Evolutionary conservation across 164 flowering plant genomes (phyloP), one percentile per base, ranked within the genome.

Genomic region (Platanus orientalis): DNA sequence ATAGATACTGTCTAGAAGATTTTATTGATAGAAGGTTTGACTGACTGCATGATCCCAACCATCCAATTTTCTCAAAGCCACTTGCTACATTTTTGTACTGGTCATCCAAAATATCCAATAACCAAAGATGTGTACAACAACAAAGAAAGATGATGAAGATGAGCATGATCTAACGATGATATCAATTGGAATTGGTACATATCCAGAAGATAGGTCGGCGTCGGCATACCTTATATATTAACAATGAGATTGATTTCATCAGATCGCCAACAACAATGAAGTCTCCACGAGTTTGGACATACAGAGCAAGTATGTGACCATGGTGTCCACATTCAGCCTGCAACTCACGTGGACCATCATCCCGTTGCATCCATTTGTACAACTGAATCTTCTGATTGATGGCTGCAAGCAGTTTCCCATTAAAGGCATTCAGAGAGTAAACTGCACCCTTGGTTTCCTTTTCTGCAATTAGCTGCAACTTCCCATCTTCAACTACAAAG

Each of bases 361-460:
- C 98, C 21, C 98, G 83, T 20, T 84, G 87, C 91, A 80, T 80
- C 98, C 98, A 94, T 74, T 91, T 94, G 76, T 89, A 94, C 65
- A 94, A 67, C 62, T 94, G 99, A 69, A 94, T 94, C 74, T 94
- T 94, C 70, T 94, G 97, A 77, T 91, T 94, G 57, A 94, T 91
- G 9, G 92, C 97, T 70, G 97, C 99, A 53, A 94, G 86, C 48
- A 94, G 76, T 76, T 91, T 94, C 29, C 99, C 97, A 70, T 91
- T 94, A 71, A 94, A 94, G 52, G 99, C 83, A 74, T 89, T 89
- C 56, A 94, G 71, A 20, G 92, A 86, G 73, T 91, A 94, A 26
- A 91, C 97, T 34, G 99, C 82, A 7, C 97, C 99, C 63, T 89
- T 94, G 3, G 99, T 94, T 80, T 94, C 99, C 75, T 94, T 94